Base-by-base conservation (phyloP, 2,329 filamentous ascomycete genomes). In the Drechslerella stenobrocha region DNA sequence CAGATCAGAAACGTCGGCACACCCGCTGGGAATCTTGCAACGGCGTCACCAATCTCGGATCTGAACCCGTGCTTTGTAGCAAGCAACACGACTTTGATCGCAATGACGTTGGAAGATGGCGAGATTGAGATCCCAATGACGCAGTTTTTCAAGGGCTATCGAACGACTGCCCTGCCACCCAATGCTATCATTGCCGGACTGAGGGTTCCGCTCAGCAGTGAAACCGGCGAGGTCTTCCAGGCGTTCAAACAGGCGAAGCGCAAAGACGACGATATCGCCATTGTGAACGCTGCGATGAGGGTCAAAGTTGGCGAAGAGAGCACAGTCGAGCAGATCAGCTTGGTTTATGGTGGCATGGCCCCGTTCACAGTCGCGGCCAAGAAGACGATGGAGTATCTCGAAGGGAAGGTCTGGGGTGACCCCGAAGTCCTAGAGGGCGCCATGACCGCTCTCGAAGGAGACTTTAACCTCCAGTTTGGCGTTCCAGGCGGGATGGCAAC, bases 1-100 rank as follows among this genome's bases (percentile, higher is more conserved):
- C 93, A 98, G 74, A 97, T 98, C 74, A 84, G 93, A 72, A 98
- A 97, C 73, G 92, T 96, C n/a, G 93, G 92, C 26, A 96, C 93
- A 0, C 92, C 91, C 0, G 93, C 93, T 0, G 93, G 93, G 42
- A 98, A 97, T 73, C 78, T 98, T 28, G 91, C 88, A 1, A 98
- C 93, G 0, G 93, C 93, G 0, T 96, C 90, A 22, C 93, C 93
- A 0, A 98, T 97, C 45, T 96, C 92, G 0, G 93, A 98, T 78
- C 78, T 98, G 44, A 98, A 97, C 73, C 93, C 93, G 0, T 90
- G 96, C 0, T 86, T 98, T 51, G 88, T 96, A 75, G 91, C 90
- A 2, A 87, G 90, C 0, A 89, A 92, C 71, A 87, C 90, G 0
- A 84, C 87, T 0, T 77, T 97, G 2, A 80, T 96, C 18, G 89